These are phyloP conservation scores for Debaryomyces nepalensis DNA, from an alignment of 1,139 yeast genomes.

Conservation along the genomic window DNA sequence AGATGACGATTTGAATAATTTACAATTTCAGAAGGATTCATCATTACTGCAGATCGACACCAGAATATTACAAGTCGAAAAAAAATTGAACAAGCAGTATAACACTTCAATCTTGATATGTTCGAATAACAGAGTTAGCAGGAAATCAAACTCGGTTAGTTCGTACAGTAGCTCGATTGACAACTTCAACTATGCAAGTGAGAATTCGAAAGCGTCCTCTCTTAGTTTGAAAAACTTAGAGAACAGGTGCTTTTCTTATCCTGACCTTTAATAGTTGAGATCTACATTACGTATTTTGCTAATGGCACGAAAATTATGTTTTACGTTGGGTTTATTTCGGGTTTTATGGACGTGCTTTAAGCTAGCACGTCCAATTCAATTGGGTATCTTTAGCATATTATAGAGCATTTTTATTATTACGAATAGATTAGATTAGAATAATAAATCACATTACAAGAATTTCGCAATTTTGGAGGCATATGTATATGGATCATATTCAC, in stretches of 20 bases:
- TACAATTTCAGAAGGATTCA: constrained; percentile 42
- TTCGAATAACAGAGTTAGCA: constrained; percentile 4
- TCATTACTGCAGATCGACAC: constrained; percentile 39
- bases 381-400: constrained; percentile 7
- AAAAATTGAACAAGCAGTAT: constrained; percentile 33
- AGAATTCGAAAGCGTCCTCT: constrained; percentile 7
- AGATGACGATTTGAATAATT: constrained; percentile 46
- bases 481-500: too few species aligned
- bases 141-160: constrained; percentile 2
- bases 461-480: neutral
- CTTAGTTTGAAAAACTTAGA: constrained; percentile 26
- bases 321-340: constrained; percentile 9
- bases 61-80: constrained; percentile 37
- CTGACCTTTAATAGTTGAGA: constrained; percentile 20
- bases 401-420: constrained; percentile 3
- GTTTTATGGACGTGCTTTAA: neutral
- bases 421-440: neutral
- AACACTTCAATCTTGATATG: constrained; percentile 23
- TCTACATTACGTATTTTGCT: constrained; percentile 1
- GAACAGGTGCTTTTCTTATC: constrained; percentile 31
- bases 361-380: neutral
- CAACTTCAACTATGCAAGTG: neutral
- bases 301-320: constrained; percentile 5
- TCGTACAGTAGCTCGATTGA: constrained; percentile 7
- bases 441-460: neutral